These are phyloP conservation scores for Aspergillus chevalieri DNA, from an alignment of 2,329 filamentous ascomycete genomes.

Conservation along the genomic window DNA sequence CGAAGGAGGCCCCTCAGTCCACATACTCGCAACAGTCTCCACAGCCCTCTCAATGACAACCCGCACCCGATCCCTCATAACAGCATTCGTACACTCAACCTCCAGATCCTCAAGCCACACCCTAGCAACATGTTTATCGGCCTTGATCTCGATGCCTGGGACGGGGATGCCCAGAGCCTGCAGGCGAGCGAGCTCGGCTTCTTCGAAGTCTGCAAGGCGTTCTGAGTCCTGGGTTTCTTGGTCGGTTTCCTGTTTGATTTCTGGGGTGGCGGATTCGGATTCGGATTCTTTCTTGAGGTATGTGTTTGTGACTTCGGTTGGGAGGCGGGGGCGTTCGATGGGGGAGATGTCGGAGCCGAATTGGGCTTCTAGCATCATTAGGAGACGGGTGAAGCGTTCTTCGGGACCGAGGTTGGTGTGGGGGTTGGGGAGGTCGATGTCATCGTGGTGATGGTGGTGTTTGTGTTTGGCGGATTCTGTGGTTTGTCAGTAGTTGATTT, in stretches of 20 bases:
- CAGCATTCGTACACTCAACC: constrained; percentile 74
- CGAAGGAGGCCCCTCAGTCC: constrained; percentile 29
- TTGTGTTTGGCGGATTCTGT: constrained; percentile 57
- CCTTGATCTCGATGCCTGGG: constrained; percentile 76
- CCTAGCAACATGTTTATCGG: constrained; percentile 79
- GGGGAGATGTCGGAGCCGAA: constrained; percentile 84
- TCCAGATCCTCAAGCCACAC: constrained; percentile 91
- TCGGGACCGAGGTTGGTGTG: constrained; percentile 66
- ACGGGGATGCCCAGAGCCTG: constrained; percentile 84
- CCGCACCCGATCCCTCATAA: constrained; percentile 75
- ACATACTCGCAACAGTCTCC: constrained; percentile 74
- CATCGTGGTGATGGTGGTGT: constrained; percentile 45
- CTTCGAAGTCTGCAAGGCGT: constrained; percentile 50
- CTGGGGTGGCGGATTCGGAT: constrained; percentile 1
- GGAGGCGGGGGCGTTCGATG: constrained; percentile 58
- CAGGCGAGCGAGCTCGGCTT: constrained; percentile 67
- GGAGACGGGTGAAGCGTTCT: constrained; percentile 75
- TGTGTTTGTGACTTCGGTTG: constrained; percentile 12
- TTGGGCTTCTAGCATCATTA: constrained; percentile 95
- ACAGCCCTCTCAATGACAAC: constrained; percentile 86
- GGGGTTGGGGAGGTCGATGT: constrained; percentile 55
- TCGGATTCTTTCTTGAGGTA: constrained; percentile 8
- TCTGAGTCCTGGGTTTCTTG: constrained; percentile 38
- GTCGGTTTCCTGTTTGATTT: constrained; percentile 10
- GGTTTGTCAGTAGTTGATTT: constrained; percentile 11